Evolutionary conservation across 2,329 filamentous ascomycete species (phyloP), one percentile per base, ranked within the genome.

Genomic region (Cytospora paraplurivora): DNA sequence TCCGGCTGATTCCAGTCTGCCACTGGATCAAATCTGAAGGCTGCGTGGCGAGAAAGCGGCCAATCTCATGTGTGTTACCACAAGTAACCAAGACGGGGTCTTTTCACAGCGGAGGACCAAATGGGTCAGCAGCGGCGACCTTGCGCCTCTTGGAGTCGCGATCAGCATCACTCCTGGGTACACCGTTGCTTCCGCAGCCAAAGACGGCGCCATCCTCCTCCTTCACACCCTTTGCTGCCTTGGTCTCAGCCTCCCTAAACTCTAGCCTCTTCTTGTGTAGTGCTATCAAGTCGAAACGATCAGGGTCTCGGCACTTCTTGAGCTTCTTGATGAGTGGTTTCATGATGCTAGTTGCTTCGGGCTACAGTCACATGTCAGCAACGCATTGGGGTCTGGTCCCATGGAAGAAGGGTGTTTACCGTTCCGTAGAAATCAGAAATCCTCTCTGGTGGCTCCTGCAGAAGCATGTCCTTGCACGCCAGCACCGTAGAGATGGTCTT

Each of bases 301-400:
- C 88, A 0, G 90, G 90, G 70, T 94, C 90, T 63, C 88, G 81
- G 69, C 90, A 93, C 69, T 83, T 85, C 65, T 85, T 86, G n/a
- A 93, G 79, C 72, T 92, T 93, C 75, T 83, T 86, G 17, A 86
- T 82, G 13, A 92, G 75, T 0, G 83, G 82, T 50, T 84, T 85
- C 68, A 87, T 81, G 32, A 82, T 75, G 58, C 80, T 78, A 68
- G 74, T 76, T 62, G 73, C 77, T 62, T 81, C 83, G 66, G 76
- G 75, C 78, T 81, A 67, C 66, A 71, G 21, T 68, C 69, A 17
- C 67, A 72, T 72, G 67, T 79, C 75, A 71, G 69, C 57, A 17
- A 56, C n/a, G 37, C 15, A 56, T 62, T 6, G 13, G 8, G 1
- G 57, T 49, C 27, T 59, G 17, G 65, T 15, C 67, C 60, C 51